A percentile compares a stretch with the other conserved stretches of the same genome.
Conservation (phyloP, 352 stramenopile genomes). For the Saprolegnia diclina region DNA sequence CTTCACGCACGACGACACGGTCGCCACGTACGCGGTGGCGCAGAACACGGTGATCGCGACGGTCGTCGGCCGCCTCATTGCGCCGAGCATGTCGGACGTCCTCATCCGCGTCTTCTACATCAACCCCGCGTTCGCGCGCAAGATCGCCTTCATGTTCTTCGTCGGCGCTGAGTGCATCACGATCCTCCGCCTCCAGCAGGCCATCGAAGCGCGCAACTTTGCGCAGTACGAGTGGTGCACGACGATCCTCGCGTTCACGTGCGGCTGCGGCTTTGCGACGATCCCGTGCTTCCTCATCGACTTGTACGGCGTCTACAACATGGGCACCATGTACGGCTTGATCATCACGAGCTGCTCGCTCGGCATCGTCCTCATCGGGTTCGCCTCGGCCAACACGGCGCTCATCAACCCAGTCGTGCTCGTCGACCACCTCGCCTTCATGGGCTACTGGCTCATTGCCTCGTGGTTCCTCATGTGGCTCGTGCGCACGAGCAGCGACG, state of each 20-base stretch:
- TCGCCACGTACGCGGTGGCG: background rate
- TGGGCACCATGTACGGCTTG: constrained; percentile 1
- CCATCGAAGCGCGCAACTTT: too few relatives aligned
- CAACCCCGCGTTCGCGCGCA: constrained; percentile 21
- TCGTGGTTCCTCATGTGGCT: constrained; percentile 10
- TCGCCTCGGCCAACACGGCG: background rate
- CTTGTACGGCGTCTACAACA: constrained; percentile 14
- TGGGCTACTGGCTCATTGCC: background rate
- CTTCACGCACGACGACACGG: background rate
- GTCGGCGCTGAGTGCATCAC: background rate
- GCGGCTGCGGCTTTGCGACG: background rate
- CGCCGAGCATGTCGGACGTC: constrained; percentile 7
- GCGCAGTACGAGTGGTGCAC: background rate
- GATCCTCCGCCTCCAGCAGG: too few relatives aligned
- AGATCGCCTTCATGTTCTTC: background rate
- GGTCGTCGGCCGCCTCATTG: background rate
- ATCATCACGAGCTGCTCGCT: constrained; percentile 7
- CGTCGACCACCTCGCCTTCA: background rate
- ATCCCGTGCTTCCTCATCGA: background rate
- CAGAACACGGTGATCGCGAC: background rate
- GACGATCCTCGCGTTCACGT: background rate
- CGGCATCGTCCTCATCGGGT: background rate
- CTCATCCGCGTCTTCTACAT: constrained; percentile 9
- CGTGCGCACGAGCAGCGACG: constrained; percentile 19
- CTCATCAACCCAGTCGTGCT: background rate